Evolutionary conservation across 2,329 filamentous ascomycete species (phyloP).

Genomic region (Dendrostoma leiphaemia): DNA sequence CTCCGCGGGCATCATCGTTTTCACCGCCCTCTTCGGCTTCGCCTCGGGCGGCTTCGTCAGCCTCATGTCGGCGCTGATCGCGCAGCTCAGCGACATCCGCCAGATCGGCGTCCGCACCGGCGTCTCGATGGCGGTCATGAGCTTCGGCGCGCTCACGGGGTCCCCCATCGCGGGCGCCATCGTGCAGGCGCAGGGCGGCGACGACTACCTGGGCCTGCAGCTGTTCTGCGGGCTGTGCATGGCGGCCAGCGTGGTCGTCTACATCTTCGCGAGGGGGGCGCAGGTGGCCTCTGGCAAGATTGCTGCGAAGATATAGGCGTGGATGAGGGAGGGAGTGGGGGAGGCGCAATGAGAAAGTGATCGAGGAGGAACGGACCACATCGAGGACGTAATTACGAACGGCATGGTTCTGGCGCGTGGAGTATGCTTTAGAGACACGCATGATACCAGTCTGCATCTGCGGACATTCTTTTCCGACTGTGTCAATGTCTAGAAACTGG

Average conservation of each 20-base stretch:
- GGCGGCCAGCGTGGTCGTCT: slow-evolving; percentile 24
- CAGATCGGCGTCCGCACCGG: slow-evolving; percentile 60
- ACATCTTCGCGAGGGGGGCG: slow-evolving; percentile 22
- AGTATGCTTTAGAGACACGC: too few species aligned
- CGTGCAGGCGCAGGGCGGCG: slow-evolving; percentile 39
- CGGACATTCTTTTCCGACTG: too few species aligned
- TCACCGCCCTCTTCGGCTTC: slow-evolving; percentile 63
- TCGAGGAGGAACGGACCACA: not conserved
- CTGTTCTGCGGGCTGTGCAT: slow-evolving; percentile 54
- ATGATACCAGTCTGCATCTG: too few species aligned
- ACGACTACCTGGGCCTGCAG: slow-evolving; percentile 50
- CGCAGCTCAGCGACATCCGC: slow-evolving; percentile 58
- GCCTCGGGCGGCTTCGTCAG: slow-evolving; percentile 62
- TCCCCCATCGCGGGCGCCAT: slow-evolving; percentile 57
- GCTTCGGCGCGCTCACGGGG: slow-evolving; percentile 56
- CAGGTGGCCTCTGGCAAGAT: slow-evolving; percentile 26
- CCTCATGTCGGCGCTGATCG: slow-evolving; percentile 54
- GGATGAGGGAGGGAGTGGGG: not conserved
- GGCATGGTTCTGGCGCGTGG: too few species aligned
- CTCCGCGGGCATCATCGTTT: slow-evolving; percentile 57
- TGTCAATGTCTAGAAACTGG: too few species aligned
- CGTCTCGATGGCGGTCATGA: slow-evolving; percentile 52
- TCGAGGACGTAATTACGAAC: too few species aligned
- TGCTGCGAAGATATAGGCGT: slow-evolving; percentile 21
- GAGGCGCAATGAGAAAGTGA: not conserved